These are phyloP conservation scores for Fraxinus sp. DNA, from an alignment of 305 asterid species.

Conservation along the genomic window DNA sequence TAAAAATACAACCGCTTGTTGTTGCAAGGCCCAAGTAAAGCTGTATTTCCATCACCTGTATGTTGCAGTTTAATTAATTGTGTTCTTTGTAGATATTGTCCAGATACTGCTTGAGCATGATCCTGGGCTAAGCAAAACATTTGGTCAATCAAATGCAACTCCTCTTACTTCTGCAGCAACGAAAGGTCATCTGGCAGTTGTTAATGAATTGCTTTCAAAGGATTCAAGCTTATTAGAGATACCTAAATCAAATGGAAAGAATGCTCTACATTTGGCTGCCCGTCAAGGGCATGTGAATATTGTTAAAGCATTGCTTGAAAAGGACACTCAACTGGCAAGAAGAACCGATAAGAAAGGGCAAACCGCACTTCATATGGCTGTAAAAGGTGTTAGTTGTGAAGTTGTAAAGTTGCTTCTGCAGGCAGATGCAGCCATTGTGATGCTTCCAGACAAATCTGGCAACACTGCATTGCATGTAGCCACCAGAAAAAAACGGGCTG, in stretches of 20 bases:
- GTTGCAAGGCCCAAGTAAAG: neutral
- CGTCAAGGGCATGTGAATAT: conserved; percentile 79
- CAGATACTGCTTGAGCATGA: conserved; percentile 67
- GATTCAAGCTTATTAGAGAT: conserved; percentile 69
- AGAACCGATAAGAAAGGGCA: conserved; percentile 86
- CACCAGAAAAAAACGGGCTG: conserved; percentile 71
- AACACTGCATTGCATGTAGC: conserved; percentile 77
- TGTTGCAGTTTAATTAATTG: neutral
- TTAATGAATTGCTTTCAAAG: conserved; percentile 61
- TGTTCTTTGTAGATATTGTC: conserved; percentile 50
- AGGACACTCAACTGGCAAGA: conserved; percentile 69
- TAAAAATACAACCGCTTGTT: neutral
- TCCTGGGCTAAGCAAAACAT: conserved; percentile 59
- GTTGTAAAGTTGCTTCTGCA: conserved; percentile 71
- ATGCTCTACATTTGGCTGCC: conserved; percentile 76
- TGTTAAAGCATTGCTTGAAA: conserved; percentile 66
- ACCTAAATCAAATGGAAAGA: conserved; percentile 72
- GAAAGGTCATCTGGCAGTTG: conserved; percentile 74
- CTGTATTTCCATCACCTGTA: neutral
- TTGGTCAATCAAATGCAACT: conserved; percentile 75
- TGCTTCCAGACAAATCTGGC: conserved; percentile 79
- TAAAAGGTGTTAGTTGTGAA: conserved; percentile 65
- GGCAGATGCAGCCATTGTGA: conserved; percentile 79
- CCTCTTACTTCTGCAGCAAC: conserved; percentile 86
- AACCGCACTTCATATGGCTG: conserved; percentile 86